Percentiles rank a stretch among this genome's conserved stretches.
Evolutionary conservation across 1,139 yeast genomes (phyloP).

Genomic region (Debaryomycetaceae sp.): DNA sequence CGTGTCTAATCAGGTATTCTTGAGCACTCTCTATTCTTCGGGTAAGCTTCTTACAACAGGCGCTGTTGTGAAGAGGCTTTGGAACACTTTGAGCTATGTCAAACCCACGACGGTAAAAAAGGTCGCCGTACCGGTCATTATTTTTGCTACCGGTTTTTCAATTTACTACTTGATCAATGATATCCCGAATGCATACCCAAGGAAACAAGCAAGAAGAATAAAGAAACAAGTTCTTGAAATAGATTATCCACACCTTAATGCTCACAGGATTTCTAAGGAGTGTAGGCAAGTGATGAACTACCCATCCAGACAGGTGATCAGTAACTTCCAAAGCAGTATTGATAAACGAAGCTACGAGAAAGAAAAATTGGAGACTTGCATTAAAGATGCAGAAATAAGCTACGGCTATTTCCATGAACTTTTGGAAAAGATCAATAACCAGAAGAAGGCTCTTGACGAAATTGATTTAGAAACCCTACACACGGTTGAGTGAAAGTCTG

Average conservation of each 20-base stretch:
- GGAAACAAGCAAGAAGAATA: constrained; percentile 75
- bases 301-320: constrained; percentile 82
- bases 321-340: constrained; percentile 66
- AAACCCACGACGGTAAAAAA: constrained; percentile 29
- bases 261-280: constrained; percentile 76
- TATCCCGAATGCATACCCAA: constrained; percentile 84
- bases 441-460: constrained; percentile 42
- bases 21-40: constrained; percentile 43
- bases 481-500: constrained; percentile 33
- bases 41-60: constrained; percentile 44
- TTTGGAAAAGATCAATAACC: constrained; percentile 45
- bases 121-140: constrained; percentile 43
- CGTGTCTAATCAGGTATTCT: constrained; percentile 38
- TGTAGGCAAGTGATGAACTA: constrained; percentile 75
- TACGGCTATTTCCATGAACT: constrained; percentile 58
- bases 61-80: constrained; percentile 33
- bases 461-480: constrained; percentile 53
- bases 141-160: constrained; percentile 56
- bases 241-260: constrained; percentile 77
- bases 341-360: constrained; percentile 63
- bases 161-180: constrained; percentile 69
- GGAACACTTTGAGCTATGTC: constrained; percentile 24
- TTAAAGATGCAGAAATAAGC: constrained; percentile 58
- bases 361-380: constrained; percentile 49
- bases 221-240: constrained; percentile 55